phyloP scores from a whole-genome alignment of 2,329 filamentous ascomycete species.

The Stemphylium lycopersici region DNA sequence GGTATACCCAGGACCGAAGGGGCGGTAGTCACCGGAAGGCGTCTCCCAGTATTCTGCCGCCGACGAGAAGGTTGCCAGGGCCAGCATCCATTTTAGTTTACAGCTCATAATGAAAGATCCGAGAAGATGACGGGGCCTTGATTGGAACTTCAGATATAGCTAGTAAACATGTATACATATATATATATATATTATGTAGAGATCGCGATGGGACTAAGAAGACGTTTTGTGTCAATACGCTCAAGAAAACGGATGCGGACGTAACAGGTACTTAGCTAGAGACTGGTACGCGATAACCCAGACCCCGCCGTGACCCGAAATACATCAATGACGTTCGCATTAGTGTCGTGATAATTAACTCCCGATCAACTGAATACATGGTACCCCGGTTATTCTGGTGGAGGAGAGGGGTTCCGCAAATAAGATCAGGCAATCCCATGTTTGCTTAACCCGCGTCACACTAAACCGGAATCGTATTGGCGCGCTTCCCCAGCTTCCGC shows the following conservation, averaged over 20 bases:
- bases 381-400: neutral
- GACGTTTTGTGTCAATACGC: no score
- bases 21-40: slow-evolving; percentile 13
- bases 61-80: neutral
- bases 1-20: slow-evolving; percentile 21
- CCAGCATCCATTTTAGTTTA: neutral
- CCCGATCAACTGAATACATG: neutral
- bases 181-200: neutral
- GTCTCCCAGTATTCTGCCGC: slow-evolving; percentile 17
- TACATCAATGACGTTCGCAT: no score
- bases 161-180: no score
- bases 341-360: neutral
- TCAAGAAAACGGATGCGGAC: no score
- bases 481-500: slow-evolving; percentile 26
- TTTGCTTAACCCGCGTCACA: slow-evolving; percentile 28
- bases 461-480: slow-evolving; percentile 9
- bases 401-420: neutral
- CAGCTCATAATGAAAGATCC: neutral
- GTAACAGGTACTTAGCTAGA: no score
- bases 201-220: neutral
- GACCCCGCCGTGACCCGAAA: no score
- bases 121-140: neutral
- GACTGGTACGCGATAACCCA: no score
- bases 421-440: neutral
- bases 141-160: neutral